Conservation (phyloP, 495 filamentous ascomycete species). For the Podospora fimiseda region DNA sequence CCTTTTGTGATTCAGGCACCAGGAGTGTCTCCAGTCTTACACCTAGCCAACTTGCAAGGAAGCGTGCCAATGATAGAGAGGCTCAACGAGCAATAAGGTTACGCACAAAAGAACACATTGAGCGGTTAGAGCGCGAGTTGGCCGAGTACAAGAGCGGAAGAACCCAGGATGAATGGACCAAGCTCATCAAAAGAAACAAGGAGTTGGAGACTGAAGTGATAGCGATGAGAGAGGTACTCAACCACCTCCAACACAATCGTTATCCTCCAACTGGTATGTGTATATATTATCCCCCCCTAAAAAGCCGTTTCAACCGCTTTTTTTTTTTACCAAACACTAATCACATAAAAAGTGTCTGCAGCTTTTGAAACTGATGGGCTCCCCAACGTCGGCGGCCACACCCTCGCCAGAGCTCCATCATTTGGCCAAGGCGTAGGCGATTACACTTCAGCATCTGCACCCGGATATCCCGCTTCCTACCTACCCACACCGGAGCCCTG, state of each 20-base stretch:
- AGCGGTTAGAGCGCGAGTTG: conserved; percentile 64
- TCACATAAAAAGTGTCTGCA: background rate
- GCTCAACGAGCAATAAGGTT: conserved; percentile 82
- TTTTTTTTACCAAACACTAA: too few relatives aligned
- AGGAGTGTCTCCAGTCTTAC: conserved; percentile 68
- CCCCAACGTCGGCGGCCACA: conserved; percentile 7
- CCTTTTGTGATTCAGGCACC: conserved; percentile 36
- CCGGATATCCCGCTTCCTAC: conserved; percentile 18
- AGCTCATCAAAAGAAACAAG: conserved; percentile 31
- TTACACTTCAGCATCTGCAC: background rate
- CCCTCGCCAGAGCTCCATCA: background rate
- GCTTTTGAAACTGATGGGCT: conserved; percentile 14
- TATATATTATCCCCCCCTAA: conserved; percentile 11
- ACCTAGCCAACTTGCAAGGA: conserved; percentile 65
- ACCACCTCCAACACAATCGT: conserved; percentile 3
- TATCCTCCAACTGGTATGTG: conserved; percentile 19
- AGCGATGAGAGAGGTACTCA: conserved; percentile 24
- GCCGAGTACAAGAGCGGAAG: conserved; percentile 44
- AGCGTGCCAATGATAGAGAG: conserved; percentile 83
- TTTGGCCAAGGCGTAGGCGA: background rate
- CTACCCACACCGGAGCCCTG: conserved; percentile 31
- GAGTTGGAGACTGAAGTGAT: conserved; percentile 33
- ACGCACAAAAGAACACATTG: conserved; percentile 75
- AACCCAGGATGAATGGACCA: conserved; percentile 29
- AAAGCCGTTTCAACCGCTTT: too few relatives aligned